These are phyloP conservation scores for Angomonas ambiguus DNA, from an alignment of 208 protist species.

Conservation along the genomic window DNA sequence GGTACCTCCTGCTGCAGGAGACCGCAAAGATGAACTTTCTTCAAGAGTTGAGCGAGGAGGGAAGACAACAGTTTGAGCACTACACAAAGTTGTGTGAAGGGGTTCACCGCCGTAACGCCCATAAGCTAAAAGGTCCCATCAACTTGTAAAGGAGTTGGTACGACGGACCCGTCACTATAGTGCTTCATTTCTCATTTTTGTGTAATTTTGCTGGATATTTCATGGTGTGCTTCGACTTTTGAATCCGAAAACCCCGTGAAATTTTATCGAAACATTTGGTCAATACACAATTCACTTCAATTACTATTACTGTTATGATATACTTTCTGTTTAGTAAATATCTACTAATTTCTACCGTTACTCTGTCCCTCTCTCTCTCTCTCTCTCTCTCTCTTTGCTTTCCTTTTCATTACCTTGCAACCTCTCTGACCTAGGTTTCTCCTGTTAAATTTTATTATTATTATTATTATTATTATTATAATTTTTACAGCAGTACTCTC, in stretches of 20 bases:
- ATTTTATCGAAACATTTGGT: too few species aligned
- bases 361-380: too few species aligned
- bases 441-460: background rate
- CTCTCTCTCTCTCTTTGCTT: too few species aligned
- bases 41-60: conserved; percentile 41
- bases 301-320: too few species aligned
- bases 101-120: conserved; percentile 87
- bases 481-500: conserved; percentile 1
- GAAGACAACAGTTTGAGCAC: conserved; percentile 63
- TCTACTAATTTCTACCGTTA: too few species aligned
- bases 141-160: conserved; percentile 68
- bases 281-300: too few species aligned
- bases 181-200: conserved; percentile 2
- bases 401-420: background rate
- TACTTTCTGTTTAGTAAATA: too few species aligned
- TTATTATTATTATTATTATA: background rate
- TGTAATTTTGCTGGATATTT: too few species aligned
- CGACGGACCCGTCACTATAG: too few species aligned
- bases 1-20: conserved; percentile 62
- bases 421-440: background rate
- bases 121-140: conserved; percentile 80
- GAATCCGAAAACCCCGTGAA: too few species aligned
- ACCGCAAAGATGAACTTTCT: conserved; percentile 45
- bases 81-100: conserved; percentile 62
- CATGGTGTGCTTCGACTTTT: too few species aligned